These are phyloP conservation scores for Calendula officinalis DNA, from an alignment of 129 eudicot genomes.

Conservation along the genomic window DNA sequence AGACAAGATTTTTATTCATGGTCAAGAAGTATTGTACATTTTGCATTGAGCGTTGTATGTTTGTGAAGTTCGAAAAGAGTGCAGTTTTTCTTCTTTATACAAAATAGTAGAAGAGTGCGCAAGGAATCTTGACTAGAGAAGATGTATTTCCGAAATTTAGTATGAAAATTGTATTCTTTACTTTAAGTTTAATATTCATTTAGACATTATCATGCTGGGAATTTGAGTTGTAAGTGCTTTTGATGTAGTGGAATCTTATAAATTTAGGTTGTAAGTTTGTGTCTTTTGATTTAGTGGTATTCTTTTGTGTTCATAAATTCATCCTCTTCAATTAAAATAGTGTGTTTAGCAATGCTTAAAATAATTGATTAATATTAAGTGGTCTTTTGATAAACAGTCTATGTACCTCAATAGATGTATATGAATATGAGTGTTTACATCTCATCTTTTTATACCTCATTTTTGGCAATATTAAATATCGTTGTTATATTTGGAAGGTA, in stretches of 20 bases:
- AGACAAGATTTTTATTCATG: neutral
- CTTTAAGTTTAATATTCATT: slow-evolving; percentile 10
- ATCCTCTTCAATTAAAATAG: neutral
- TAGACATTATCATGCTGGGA: neutral
- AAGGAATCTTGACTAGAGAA: slow-evolving; percentile 55
- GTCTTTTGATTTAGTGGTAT: neutral
- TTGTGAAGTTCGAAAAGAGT: slow-evolving; percentile 14
- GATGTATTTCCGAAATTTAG: neutral
- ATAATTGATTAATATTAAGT: neutral
- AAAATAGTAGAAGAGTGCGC: slow-evolving; percentile 43
- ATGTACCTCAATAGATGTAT: no score
- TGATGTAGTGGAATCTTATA: neutral
- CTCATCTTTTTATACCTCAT: no score
- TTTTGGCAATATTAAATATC: no score
- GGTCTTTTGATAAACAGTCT: neutral
- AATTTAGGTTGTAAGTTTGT: neutral
- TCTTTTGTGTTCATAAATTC: neutral
- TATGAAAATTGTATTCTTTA: neutral
- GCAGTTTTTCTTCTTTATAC: no score
- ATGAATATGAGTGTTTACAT: no score
- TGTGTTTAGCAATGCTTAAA: neutral
- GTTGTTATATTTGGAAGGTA: neutral
- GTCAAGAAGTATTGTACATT: slow-evolving; percentile 11
- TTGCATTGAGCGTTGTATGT: slow-evolving; percentile 19
- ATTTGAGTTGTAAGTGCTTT: neutral